Evolutionary conservation across 768 basidiomycete genomes (phyloP), one percentile per base, ranked within the genome.

Genomic region (Boletus eberwhitei): DNA sequence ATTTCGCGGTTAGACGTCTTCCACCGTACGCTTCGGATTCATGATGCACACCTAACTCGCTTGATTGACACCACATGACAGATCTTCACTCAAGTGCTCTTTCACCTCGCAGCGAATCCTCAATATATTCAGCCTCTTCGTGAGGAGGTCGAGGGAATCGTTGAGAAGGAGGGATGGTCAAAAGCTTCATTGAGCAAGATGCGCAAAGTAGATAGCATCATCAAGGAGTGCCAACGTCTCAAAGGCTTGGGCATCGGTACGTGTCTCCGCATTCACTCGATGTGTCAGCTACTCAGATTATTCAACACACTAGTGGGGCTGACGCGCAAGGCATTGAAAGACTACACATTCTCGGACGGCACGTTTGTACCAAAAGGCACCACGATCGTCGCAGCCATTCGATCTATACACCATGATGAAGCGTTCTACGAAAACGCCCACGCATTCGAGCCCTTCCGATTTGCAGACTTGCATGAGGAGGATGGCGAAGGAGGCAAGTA

Each of bases 121-220:
- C 29, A 29, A 29, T 29, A 29, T 6, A 29, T 8, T 6, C 29
- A 29, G 7, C 29, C 8, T 5, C 29, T 29, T 29, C 29, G 29
- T 29, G 29, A 29, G 29, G 29, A 29, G 29, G 52, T 55, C 0
- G 52, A 54, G 12, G 5, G 2, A 2, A 39, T 45, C 26, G 19
- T 55, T 0, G n/a, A 38, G 29, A 35, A 34, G 37, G 53, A 56
- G 1, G 53, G 37, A 17, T 57, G 56, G 56, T 26, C 56, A 1
- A 57, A 57, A 12, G 14, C 0, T 8, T n/a, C 62, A 3, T 24
- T 74, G 19, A 53, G 37, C 13, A 69, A 68, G 36, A 64, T 74
- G 64, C 67, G 58, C 52, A 71, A 71, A 54, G 45, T 77, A 6
- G 75, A 78, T 42, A 77, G 74, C 50, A 76, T 78, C 50, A 57